phyloP scores from a whole-genome alignment of 257 asterid species.

The Cynanchum wilfordii region DNA sequence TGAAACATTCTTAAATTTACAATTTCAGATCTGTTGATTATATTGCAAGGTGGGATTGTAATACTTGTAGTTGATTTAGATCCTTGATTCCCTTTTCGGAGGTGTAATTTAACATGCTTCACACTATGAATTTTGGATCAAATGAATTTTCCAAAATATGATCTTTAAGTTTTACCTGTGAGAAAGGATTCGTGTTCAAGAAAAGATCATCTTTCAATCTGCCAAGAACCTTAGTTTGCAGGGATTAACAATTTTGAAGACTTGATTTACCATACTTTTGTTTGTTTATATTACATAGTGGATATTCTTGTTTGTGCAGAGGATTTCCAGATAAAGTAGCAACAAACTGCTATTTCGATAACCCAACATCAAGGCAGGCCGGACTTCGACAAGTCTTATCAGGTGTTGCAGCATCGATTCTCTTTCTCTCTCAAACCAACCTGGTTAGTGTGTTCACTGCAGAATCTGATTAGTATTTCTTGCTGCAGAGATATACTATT shows the following conservation, averaged over 20 bases:
- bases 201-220: not conserved
- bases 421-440: conserved; percentile 60
- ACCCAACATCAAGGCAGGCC: conserved; percentile 28
- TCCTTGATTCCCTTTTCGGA: not conserved
- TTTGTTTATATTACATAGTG: not conserved
- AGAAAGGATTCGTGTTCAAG: not conserved
- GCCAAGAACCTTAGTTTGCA: not conserved
- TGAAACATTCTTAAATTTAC: not conserved
- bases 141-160: not conserved
- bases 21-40: not conserved
- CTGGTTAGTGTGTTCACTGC: conserved; percentile 45
- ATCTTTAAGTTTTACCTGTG: not conserved
- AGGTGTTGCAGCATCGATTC: conserved; percentile 70
- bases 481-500: not conserved
- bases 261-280: not conserved
- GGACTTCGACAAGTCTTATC: conserved; percentile 58
- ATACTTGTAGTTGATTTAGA: not conserved
- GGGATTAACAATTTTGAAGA: not conserved
- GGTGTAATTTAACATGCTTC: not conserved
- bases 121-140: not conserved
- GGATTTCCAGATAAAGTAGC: conserved; percentile 31
- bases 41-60: not conserved
- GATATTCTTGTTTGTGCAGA: conserved; percentile 27
- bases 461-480: not conserved
- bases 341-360: conserved; percentile 32